phyloP scores from a whole-genome alignment of 2,329 filamentous ascomycete genomes.

The Trichoderma aggressivum region DNA sequence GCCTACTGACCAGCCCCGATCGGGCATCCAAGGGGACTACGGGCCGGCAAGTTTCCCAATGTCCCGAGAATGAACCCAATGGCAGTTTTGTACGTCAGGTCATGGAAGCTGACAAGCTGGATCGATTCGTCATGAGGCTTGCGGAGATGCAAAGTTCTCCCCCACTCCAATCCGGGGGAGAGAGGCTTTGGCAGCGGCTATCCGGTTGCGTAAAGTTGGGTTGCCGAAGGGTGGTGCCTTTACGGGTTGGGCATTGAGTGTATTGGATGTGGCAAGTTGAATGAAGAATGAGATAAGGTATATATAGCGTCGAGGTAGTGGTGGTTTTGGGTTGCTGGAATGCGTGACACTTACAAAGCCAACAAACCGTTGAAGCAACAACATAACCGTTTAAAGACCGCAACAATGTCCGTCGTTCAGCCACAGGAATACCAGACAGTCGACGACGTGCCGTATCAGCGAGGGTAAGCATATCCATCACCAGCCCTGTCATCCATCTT shows the following conservation, averaged over 20 bases:
- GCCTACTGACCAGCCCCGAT: slow-evolving; percentile 7
- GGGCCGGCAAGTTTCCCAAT: not conserved
- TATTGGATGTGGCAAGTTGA: not conserved
- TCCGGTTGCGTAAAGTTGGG: not conserved
- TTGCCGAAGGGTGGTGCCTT: not conserved
- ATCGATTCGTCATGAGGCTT: not conserved
- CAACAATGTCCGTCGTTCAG: not conserved
- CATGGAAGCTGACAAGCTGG: not conserved
- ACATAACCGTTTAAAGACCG: not conserved
- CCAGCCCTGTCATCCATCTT: not conserved
- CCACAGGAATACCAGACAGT: not conserved
- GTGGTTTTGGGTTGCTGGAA: not conserved
- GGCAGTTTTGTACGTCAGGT: not conserved
- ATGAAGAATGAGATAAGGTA: not conserved
- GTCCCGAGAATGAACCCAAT: not conserved
- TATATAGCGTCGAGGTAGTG: not conserved
- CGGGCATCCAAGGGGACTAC: not conserved
- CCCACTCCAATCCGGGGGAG: not conserved
- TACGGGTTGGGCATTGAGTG: not conserved
- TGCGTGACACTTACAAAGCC: not conserved
- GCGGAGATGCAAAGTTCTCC: not conserved
- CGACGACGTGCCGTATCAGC: slow-evolving; percentile 6
- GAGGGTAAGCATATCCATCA: not conserved
- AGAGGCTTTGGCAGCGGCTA: not conserved
- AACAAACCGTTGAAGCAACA: not conserved